phyloP scores from a whole-genome alignment of 495 filamentous ascomycete genomes.

The Aspergillus wentii region DNA sequence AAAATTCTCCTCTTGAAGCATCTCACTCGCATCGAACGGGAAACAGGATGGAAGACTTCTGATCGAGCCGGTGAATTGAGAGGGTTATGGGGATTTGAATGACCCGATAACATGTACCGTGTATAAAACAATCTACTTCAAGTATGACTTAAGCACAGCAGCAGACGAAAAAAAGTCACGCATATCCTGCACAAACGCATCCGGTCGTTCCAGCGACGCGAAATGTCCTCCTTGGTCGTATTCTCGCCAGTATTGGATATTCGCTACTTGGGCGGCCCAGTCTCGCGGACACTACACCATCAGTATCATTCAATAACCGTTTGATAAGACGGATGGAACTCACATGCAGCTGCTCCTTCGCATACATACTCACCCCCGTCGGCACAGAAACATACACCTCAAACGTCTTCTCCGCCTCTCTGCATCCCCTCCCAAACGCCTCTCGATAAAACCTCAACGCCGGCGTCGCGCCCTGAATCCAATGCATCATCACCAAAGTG shows the following conservation, averaged over 20 bases:
- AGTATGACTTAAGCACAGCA: conserved; percentile 8
- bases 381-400: conserved; percentile 12
- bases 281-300: conserved; percentile 13
- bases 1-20: conserved; percentile 13
- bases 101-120: too few species aligned
- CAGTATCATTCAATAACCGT: not conserved
- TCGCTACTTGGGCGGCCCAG: conserved; percentile 13
- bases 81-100: conserved; percentile 8
- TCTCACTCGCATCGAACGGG: conserved; percentile 11
- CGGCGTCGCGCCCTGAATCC: conserved; percentile 22
- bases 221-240: conserved; percentile 37
- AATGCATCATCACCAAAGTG: conserved; percentile 23
- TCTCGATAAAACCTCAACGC: conserved; percentile 23
- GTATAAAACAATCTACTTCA: too few species aligned
- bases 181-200: conserved; percentile 28
- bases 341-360: conserved; percentile 16
- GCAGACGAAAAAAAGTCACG: conserved; percentile 15
- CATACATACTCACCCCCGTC: conserved; percentile 14
- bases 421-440: conserved; percentile 9
- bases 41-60: conserved; percentile 16
- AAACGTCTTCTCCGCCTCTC: conserved; percentile 8
- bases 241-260: conserved; percentile 21
- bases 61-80: conserved; percentile 10
- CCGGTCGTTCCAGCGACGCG: conserved; percentile 30
- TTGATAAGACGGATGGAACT: conserved; percentile 2